Base-by-base conservation (phyloP, 768 basidiomycete genomes). In the Coprinellus micaceus region DNA sequence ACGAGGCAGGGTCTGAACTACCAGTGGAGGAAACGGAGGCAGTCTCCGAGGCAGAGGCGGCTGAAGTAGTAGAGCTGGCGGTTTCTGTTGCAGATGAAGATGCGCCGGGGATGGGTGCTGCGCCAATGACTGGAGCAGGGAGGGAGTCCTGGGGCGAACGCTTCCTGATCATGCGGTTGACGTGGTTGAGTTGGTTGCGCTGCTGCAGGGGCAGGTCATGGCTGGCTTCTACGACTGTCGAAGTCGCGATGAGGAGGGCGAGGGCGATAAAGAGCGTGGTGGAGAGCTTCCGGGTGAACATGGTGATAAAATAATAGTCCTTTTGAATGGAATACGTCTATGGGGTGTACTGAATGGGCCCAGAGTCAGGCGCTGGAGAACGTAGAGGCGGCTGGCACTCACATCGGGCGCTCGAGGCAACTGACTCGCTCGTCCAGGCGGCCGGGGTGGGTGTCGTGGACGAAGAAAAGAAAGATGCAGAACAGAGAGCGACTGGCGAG, bases 161-260 rank as follows among this genome's bases (percentile, higher is more conserved):
- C 67, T 87, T 89, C 73, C 78, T 88, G 61, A 91, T 67, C 67
- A 91, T 71, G 64, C 89, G 86, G 63, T 73, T 73, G 50, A 63
- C 74, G 70, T 88, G 84, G 69, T 73, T 73, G 50, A 63, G 74
- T 70, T 88, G 84, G 69, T 80, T 80, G 61, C 82, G 82, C 50
- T 76, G 83, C 33, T 70, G 70, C 58, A 67, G 62, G 28, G 69
- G 71, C 59, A 73, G 70, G 57, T 74, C 67, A 54, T 78, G 71
- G 65, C 28, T 54, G 24, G 81, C 81, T 55, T 81, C 74, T 44
- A 77, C 72, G 59, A 77, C 69, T 61, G 77, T 64, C 52, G 68
- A 67, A 64, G 82, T 64, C 56, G 77, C 72, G 67, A 86, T 69
- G 68, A 81, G 69, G 67, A 89, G 65, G 60, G 82, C 75, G 64